phyloP scores from a whole-genome alignment of 2,329 filamentous ascomycete species.

The Arthrobotrys musiformis region DNA sequence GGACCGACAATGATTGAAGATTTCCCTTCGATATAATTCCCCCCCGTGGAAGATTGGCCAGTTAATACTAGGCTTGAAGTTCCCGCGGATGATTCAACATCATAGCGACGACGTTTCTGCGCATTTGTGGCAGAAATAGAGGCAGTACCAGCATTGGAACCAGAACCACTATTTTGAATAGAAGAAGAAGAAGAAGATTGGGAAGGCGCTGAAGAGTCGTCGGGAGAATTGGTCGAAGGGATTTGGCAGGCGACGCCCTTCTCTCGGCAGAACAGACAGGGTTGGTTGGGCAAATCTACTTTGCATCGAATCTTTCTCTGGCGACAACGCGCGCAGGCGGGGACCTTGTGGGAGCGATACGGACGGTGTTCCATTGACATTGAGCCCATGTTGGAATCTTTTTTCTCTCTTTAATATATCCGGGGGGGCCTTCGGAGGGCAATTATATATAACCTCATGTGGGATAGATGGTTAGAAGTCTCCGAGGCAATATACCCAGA shows the following conservation, averaged over 20 bases:
- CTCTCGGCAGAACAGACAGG: conserved; percentile 70
- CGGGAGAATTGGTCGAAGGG: conserved; percentile 27
- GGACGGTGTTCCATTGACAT: conserved; percentile 63
- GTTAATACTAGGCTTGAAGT: conserved; percentile 9
- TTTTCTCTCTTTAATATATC: background rate
- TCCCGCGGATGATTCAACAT: background rate
- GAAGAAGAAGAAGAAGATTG: background rate
- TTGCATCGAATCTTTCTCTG: conserved; percentile 73
- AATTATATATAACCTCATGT: background rate
- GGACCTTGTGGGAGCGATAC: conserved; percentile 72
- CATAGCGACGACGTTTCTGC: conserved; percentile 42
- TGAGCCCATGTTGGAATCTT: conserved; percentile 15
- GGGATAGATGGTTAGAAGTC: background rate
- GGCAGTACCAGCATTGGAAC: background rate
- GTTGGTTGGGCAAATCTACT: conserved; percentile 67
- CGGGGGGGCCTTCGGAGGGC: background rate
- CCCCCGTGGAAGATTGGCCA: conserved; percentile 55
- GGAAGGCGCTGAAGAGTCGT: conserved; percentile 48
- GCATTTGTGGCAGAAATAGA: background rate
- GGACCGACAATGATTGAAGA: conserved; percentile 70
- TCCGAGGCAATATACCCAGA: too few species aligned
- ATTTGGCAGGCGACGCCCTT: conserved; percentile 69
- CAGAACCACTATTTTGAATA: background rate
- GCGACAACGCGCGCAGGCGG: conserved; percentile 71
- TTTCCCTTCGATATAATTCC: conserved; percentile 60